Evolutionary conservation across 768 basidiomycete genomes (phyloP).

Genomic region (Inosperma sp.): DNA sequence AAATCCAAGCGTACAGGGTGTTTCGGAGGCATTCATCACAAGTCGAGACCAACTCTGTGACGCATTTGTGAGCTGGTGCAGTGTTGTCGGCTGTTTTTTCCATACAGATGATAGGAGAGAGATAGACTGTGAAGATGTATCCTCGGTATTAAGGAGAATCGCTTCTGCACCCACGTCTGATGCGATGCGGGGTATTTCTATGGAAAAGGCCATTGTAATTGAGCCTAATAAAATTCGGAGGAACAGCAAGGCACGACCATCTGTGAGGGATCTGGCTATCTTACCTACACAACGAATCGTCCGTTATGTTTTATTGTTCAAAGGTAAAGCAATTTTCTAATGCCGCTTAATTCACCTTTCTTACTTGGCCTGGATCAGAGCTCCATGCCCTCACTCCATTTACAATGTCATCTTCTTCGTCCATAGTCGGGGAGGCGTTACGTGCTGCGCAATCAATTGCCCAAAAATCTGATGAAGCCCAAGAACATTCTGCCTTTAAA

Average conservation of each 20-base stretch:
- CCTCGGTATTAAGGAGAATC: constrained; percentile 1
- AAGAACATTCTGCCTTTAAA: constrained; percentile 21
- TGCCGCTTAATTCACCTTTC: background rate
- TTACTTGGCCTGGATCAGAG: constrained; percentile 43
- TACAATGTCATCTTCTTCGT: constrained; percentile 32
- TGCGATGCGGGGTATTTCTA: constrained; percentile 4
- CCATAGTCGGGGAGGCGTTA: constrained; percentile 24
- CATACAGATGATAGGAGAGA: constrained; percentile 14
- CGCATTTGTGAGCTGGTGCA: constrained; percentile 58
- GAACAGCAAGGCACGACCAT: constrained; percentile 20
- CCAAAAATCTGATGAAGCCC: constrained; percentile 21
- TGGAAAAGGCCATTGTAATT: constrained; percentile 17
- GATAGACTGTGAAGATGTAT: constrained; percentile 10
- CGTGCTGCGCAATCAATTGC: constrained; percentile 26
- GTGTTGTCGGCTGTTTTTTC: constrained; percentile 49
- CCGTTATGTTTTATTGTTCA: constrained; percentile 57
- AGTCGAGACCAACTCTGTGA: constrained; percentile 49
- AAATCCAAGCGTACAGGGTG: constrained; percentile 64
- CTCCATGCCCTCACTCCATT: constrained; percentile 46
- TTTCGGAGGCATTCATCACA: constrained; percentile 54
- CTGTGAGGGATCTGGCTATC: constrained; percentile 57
- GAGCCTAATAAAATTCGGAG: constrained; percentile 25
- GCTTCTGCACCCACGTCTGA: constrained; percentile 9
- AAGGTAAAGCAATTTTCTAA: constrained; percentile 36
- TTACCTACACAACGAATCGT: constrained; percentile 60